phyloP scores from a whole-genome alignment of 768 basidiomycete genomes.

The Cystofilobasidium bisporidii region DNA sequence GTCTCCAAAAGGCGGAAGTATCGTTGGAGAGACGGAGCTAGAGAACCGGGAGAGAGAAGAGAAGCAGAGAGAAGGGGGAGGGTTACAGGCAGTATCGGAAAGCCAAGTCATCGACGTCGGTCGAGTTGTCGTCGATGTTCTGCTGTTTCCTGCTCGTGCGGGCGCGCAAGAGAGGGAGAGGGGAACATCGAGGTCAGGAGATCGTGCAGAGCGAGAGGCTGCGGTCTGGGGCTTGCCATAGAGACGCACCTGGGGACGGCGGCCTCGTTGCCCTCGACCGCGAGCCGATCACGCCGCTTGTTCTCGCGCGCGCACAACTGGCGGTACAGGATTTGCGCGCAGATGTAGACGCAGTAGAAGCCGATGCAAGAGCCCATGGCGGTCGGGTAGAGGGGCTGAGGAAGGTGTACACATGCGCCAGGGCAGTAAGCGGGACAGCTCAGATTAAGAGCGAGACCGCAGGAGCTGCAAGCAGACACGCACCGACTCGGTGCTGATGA shows the following conservation, averaged over 20 bases:
- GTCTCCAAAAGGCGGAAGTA: not conserved
- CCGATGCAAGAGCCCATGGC: constrained; percentile 30
- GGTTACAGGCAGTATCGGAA: constrained; percentile 31
- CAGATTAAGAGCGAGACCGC: no score
- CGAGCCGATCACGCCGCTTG: constrained; percentile 30
- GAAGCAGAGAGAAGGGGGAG: no score
- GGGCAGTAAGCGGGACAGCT: no score
- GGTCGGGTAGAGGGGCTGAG: constrained; percentile 29
- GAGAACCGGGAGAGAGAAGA: no score
- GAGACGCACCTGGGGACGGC: constrained; percentile 29
- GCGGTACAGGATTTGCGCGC: constrained; percentile 27
- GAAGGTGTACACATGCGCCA: no score
- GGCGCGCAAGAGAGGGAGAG: no score
- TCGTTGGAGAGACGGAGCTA: no score
- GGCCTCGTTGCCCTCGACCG: constrained; percentile 30
- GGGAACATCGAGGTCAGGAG: no score
- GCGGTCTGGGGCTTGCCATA: no score
- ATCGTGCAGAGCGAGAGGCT: no score
- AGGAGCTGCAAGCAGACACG: no score
- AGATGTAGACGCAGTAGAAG: constrained; percentile 30
- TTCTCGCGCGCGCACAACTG: constrained; percentile 31
- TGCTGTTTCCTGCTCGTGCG: no score
- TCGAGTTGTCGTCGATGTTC: constrained; percentile 28
- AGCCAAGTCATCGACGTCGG: constrained; percentile 31
- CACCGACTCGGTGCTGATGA: constrained; percentile 13